Percentiles rank a stretch among this genome's conserved stretches.
phyloP scores from a whole-genome alignment of 257 asterid genomes.

The Solanum medicagineum region DNA sequence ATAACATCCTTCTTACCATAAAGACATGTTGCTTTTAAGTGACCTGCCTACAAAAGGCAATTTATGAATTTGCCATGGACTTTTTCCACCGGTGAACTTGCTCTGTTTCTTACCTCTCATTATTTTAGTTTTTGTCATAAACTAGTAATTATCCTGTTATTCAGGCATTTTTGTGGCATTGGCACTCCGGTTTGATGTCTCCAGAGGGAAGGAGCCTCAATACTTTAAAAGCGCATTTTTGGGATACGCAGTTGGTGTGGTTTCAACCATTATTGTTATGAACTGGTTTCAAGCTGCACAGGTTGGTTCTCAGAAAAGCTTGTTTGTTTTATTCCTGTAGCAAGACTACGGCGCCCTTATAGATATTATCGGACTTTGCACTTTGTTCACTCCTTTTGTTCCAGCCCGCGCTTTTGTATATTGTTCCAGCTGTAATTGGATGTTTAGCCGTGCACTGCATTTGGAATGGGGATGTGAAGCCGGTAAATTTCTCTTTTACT shows the following conservation, averaged over 20 bases:
- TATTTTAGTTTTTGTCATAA: neutral
- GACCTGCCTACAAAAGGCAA: neutral
- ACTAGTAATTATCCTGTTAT: neutral
- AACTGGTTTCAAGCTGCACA: slow-evolving; percentile 99
- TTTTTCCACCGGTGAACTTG: neutral
- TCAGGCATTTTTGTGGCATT: slow-evolving; percentile 96
- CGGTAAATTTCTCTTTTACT: slow-evolving; percentile 17
- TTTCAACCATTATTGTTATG: slow-evolving; percentile 74
- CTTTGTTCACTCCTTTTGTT: neutral
- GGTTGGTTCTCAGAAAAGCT: slow-evolving; percentile 18
- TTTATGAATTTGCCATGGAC: neutral
- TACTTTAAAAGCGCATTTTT: slow-evolving; percentile 87
- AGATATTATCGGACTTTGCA: neutral
- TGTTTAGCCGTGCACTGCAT: slow-evolving; percentile 75
- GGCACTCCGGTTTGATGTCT: slow-evolving; percentile 89
- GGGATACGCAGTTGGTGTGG: slow-evolving; percentile 65
- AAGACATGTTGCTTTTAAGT: neutral
- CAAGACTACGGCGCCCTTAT: neutral
- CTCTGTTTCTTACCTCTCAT: neutral
- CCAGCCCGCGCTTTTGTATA: slow-evolving; percentile 88
- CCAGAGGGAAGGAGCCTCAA: slow-evolving; percentile 67
- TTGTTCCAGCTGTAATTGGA: slow-evolving; percentile 87
- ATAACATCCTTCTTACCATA: neutral
- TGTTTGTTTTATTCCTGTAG: neutral
- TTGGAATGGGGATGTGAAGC: slow-evolving; percentile 84